phyloP scores from a whole-genome alignment of 1,284 basidiomycete species.

The Leccinum huronense region DNA sequence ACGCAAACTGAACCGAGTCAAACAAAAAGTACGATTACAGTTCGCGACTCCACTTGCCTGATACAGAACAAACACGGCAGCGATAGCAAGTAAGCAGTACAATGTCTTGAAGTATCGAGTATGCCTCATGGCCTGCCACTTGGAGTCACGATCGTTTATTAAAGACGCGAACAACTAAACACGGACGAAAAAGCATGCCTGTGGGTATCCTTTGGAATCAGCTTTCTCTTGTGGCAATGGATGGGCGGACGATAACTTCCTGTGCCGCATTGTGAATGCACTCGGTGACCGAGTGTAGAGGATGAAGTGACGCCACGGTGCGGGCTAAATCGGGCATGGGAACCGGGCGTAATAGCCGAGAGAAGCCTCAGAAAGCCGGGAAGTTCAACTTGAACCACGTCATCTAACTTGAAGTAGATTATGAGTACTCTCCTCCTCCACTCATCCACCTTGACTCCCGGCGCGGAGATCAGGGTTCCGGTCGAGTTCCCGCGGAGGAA shows the following conservation, averaged over 20 bases:
- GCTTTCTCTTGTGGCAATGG: not conserved
- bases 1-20: slow-evolving; percentile 21
- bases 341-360: not conserved
- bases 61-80: slow-evolving; percentile 18
- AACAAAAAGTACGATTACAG: not conserved
- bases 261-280: slow-evolving; percentile 25
- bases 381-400: not conserved
- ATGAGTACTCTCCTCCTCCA: not conserved
- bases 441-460: not conserved
- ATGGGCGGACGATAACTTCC: slow-evolving; percentile 14
- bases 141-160: not conserved
- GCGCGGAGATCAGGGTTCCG: not conserved
- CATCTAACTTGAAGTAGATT: not conserved
- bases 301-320: not conserved
- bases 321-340: not conserved
- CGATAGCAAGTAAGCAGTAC: slow-evolving; percentile 18
- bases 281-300: not conserved
- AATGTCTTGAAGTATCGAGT: slow-evolving; percentile 10
- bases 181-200: slow-evolving; percentile 4
- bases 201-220: slow-evolving; percentile 5
- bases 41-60: slow-evolving; percentile 20
- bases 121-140: slow-evolving; percentile 13
- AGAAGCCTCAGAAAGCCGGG: not conserved
- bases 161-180: not conserved
- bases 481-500: not conserved